Percentiles rank a stretch among this genome's conserved stretches.
These are phyloP conservation scores for Apiospora malaysiana DNA, from an alignment of 2,329 filamentous ascomycete species.

Conservation along the genomic window DNA sequence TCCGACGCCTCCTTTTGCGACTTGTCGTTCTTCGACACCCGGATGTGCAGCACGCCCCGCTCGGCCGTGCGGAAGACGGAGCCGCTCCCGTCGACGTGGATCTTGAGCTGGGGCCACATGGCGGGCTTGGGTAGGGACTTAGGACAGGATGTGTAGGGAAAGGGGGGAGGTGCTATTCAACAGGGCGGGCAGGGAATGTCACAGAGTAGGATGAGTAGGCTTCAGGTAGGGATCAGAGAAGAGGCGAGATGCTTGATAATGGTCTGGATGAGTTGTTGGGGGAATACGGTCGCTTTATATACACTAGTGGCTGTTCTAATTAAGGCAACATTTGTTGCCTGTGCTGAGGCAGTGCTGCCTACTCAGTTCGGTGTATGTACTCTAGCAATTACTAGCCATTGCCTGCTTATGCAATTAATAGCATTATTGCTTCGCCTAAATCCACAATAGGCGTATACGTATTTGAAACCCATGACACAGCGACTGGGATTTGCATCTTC, in stretches of 20 bases:
- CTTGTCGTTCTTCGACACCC: constrained; percentile 20
- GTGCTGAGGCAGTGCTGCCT: constrained; percentile 6
- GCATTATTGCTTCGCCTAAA: not conserved
- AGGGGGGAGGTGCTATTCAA: not conserved
- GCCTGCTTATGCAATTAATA: not conserved
- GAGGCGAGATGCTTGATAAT: not conserved
- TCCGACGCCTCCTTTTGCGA: constrained; percentile 24
- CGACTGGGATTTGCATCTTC: not conserved
- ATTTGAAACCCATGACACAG: no score
- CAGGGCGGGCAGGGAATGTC: not conserved
- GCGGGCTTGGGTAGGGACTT: not conserved
- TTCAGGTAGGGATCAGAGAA: not conserved
- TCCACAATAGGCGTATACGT: no score
- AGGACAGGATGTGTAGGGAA: not conserved
- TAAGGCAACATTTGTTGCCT: constrained; percentile 7
- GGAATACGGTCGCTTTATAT: not conserved
- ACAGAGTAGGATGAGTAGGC: no score
- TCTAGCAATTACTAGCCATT: not conserved
- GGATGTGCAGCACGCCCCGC: constrained; percentile 29
- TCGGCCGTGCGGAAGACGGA: constrained; percentile 31
- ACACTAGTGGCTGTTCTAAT: not conserved
- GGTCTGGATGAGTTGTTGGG: not conserved
- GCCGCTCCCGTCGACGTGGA: constrained; percentile 28
- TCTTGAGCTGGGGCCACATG: constrained; percentile 29
- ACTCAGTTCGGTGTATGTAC: not conserved